Conservation (phyloP, 75 land plant species). For the Pinus tabuliformis region DNA sequence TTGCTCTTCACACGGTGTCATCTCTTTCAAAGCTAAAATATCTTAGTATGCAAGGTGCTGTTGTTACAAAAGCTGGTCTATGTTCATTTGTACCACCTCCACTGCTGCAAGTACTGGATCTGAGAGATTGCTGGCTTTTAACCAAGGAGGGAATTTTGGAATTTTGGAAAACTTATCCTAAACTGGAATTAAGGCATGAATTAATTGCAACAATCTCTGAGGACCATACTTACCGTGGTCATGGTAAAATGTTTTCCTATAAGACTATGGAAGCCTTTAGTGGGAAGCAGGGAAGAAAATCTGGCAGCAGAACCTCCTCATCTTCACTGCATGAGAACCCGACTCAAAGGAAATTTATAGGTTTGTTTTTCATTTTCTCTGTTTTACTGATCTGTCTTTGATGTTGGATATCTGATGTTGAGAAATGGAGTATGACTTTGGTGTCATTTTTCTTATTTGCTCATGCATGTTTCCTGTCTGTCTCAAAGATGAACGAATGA, state of each 20-base stretch:
- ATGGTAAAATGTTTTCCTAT: background rate
- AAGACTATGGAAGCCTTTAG: background rate
- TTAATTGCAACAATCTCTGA: background rate
- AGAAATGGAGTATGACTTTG: background rate
- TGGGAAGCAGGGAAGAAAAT: background rate
- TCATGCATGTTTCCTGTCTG: slow-evolving; percentile 1
- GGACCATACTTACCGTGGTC: background rate
- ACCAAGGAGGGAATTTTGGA: slow-evolving; percentile 37
- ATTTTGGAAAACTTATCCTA: slow-evolving; percentile 48
- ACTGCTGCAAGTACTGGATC: slow-evolving; percentile 49
- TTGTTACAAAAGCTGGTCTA: slow-evolving; percentile 63
- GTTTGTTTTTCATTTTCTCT: background rate
- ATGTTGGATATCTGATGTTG: background rate
- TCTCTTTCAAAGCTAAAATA: slow-evolving; percentile 41
- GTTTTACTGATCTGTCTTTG: background rate
- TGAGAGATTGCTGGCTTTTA: slow-evolving; percentile 90
- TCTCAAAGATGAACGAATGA: slow-evolving; percentile 63
- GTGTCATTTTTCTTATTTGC: background rate
- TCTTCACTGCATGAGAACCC: slow-evolving; percentile 6
- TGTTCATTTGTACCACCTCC: slow-evolving; percentile 54
- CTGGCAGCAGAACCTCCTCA: slow-evolving; percentile 8
- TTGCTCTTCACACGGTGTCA: slow-evolving; percentile 45
- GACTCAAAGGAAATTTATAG: slow-evolving; percentile 13
- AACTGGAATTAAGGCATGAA: slow-evolving; percentile 62
- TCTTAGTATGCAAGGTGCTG: slow-evolving; percentile 64